Evolutionary conservation across 179 eudicot species (phyloP), one percentile per base, ranked within the genome.

Genomic region (Monotropa hypopitys): DNA sequence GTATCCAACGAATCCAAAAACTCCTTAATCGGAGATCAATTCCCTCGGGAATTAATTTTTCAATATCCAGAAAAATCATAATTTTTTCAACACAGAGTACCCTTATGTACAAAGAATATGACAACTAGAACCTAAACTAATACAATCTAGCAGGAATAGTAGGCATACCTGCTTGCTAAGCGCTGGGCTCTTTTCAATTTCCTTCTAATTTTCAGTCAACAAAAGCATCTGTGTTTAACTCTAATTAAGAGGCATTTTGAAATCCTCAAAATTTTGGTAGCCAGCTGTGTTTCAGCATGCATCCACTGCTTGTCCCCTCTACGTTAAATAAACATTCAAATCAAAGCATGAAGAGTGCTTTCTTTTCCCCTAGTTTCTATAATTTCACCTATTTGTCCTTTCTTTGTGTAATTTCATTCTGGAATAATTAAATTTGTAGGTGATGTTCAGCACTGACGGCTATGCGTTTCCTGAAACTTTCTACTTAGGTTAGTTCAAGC

Each of bases 361-460:
- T 40, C 20, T 53, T 77, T 53, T 54, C n/a, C 15, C 18, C 7
- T 18, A 23, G 35, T 70, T 70, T 69, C 15, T 38, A 21, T 15
- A n/a, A 40, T 43, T 59, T 49, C 21, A 20, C 8, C 3, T 47
- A 18, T 54, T 30, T 28, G 5, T 26, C 21, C 18, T 26, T 57
- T 59, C 6, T 59, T 63, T 62, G 32, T 9, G 5, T 5, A 42
- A 26, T 76, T 66, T 79, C 63, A 80, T 59, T 28, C 61, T 78
- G 49, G 7, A 75, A 71, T 78, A 45, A 76, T 84, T 69, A 46
- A 76, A 68, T 72, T 75, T 81, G 84, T 94, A 96, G 99, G 92
- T 96, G 78, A 93, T 96, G 98, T 93, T 96, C 89, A 96, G 99
- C 89, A 90, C 96, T 35, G 99, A 96, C 83, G 99, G 87, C 77